Base-by-base conservation (phyloP, 2,329 filamentous ascomycete species). In the Fusarium devonianum region DNA sequence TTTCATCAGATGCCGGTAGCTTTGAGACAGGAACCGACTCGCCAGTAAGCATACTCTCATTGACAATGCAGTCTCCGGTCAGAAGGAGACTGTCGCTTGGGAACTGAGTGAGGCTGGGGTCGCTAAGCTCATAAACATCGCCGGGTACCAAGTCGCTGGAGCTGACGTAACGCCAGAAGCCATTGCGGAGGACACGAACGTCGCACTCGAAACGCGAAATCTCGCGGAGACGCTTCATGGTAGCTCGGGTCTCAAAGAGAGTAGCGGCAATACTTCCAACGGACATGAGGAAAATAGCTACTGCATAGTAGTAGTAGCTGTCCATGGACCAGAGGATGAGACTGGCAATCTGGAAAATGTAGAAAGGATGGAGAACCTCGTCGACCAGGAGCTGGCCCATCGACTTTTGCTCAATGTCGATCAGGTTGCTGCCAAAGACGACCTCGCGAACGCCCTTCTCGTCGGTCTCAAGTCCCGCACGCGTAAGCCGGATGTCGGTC, bases 21-120 rank as follows among this genome's bases (percentile, higher is more conserved):
- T 99, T 99, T 2, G 92, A 96, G 2, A 99, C 93, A 3, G 94
- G 95, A 4, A 99, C 92, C 29, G 94, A 97, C 77, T 99, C 94
- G 49, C 93, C 89, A 28, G 94, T 99, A 25, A 99, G 83, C 94
- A 99, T 99, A 74, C 94, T 97, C 73, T 99, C 94, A 66, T 99
- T 99, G 59, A 99, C 92, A 56, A 99, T 97, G 66, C 92, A 97
- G 72, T 99, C 95, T 29, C 94, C 95, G 41, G 90, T 90, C 0
- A 99, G 80, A 5, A 99, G 76, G 23, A 99, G 76, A 70, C 93
- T 96, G 71, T 99, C 94, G 65, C 90, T 94, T 1, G 94, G 94
- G 55, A 97, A 89, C 63, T 96, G 90, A 4, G 84, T 84, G 18
- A 99, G 78, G 12, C 87, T 91, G 2, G 94, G 94, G 70, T 99